Percentiles rank a stretch among this genome's conserved stretches.
These are phyloP conservation scores for Amphibolis antarctica DNA, from an alignment of 106 monocot genomes.

Conservation along the genomic window DNA sequence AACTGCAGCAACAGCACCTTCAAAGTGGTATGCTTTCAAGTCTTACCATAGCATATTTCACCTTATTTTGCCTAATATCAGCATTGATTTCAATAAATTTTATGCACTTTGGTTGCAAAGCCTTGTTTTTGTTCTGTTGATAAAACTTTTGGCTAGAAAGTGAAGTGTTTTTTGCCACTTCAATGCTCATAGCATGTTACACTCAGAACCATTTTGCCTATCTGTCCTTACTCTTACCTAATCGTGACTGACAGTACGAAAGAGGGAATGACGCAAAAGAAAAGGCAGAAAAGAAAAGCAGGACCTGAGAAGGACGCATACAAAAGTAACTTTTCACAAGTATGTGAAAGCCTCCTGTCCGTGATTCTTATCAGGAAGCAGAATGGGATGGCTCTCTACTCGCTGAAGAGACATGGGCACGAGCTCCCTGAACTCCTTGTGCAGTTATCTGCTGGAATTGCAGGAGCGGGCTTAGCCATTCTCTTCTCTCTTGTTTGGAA, in stretches of 20 bases:
- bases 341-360: slow-evolving; percentile 57
- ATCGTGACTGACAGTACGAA: neutral
- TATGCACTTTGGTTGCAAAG: no score
- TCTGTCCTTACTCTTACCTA: neutral
- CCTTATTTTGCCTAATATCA: no score
- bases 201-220: neutral
- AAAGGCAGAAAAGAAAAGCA: slow-evolving; percentile 32
- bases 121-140: no score
- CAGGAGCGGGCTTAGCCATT: slow-evolving; percentile 73
- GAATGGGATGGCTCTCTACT: slow-evolving; percentile 13
- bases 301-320: slow-evolving; percentile 34
- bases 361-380: slow-evolving; percentile 29
- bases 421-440: slow-evolving; percentile 46
- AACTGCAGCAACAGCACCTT: slow-evolving; percentile 11
- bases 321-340: slow-evolving; percentile 30
- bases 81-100: no score
- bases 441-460: slow-evolving; percentile 53
- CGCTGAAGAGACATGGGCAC: slow-evolving; percentile 49
- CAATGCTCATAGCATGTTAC: no score
- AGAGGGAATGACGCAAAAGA: slow-evolving; percentile 26
- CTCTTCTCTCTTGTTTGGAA: slow-evolving; percentile 50
- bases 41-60: neutral
- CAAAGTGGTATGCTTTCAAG: slow-evolving; percentile 29
- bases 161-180: neutral
- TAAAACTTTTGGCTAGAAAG: no score